phyloP scores from a whole-genome alignment of 2,329 filamentous ascomycete species.

The Fusarium concolor region DNA sequence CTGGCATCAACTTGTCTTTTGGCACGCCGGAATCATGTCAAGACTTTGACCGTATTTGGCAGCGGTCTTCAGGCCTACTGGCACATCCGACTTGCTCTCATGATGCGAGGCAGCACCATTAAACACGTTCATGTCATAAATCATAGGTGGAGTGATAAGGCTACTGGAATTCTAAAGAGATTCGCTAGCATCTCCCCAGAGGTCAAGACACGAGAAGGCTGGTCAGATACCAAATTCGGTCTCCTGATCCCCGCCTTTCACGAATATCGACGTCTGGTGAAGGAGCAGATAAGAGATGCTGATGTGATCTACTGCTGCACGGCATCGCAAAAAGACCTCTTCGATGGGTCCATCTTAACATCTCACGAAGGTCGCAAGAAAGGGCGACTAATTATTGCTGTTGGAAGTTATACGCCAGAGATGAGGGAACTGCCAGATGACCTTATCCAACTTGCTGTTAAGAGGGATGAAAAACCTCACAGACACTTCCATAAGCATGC shows the following conservation, averaged over 20 bases:
- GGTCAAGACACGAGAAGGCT: conserved; percentile 69
- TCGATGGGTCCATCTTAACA: conserved; percentile 78
- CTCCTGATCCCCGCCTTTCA: conserved; percentile 76
- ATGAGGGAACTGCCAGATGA: conserved; percentile 89
- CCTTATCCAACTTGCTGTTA: conserved; percentile 73
- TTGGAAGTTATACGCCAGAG: conserved; percentile 74
- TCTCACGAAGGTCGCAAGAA: conserved; percentile 76
- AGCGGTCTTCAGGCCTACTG: conserved; percentile 92
- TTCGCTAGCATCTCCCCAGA: conserved; percentile 58
- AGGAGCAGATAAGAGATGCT: conserved; percentile 75
- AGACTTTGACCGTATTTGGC: conserved; percentile 85
- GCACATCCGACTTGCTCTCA: conserved; percentile 87
- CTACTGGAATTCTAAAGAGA: conserved; percentile 62
- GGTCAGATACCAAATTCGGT: conserved; percentile 74
- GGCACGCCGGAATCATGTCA: conserved; percentile 73
- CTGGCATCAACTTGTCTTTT: conserved; percentile 77
- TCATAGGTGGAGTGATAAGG: conserved; percentile 72
- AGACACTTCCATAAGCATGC: conserved; percentile 76
- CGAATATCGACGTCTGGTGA: conserved; percentile 73
- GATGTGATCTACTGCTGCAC: conserved; percentile 93
- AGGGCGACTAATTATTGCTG: conserved; percentile 76
- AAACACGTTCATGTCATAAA: conserved; percentile 87
- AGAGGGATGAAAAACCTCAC: conserved; percentile 57
- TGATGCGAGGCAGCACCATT: conserved; percentile 77
- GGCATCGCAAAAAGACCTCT: conserved; percentile 78